Evolutionary conservation across 208 protist genomes (phyloP).

Genomic region (Acanthamoeba polyphaga): DNA sequence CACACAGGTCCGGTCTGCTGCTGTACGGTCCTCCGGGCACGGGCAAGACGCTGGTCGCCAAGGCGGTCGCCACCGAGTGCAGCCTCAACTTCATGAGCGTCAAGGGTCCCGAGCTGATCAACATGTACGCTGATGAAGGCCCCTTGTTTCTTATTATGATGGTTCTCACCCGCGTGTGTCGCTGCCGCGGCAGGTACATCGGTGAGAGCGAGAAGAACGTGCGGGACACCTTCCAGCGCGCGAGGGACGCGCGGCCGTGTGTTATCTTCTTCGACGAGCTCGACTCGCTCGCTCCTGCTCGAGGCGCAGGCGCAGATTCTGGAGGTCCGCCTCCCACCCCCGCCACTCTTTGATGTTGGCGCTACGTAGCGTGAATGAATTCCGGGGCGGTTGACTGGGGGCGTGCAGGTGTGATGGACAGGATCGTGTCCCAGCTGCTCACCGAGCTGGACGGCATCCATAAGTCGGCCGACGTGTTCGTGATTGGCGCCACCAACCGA

Average conservation of each 20-base stretch:
- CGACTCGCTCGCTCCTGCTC: constrained; percentile 89
- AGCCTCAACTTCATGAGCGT: constrained; percentile 88
- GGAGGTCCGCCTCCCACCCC: constrained; percentile 37
- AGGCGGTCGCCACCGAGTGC: constrained; percentile 89
- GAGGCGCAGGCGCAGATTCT: constrained; percentile 87
- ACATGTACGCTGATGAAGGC: constrained; percentile 79
- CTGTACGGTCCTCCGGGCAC: constrained; percentile 60
- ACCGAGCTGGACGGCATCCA: constrained; percentile 91
- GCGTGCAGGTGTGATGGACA: constrained; percentile 86
- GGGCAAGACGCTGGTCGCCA: constrained; percentile 91
- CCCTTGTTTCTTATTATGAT: not conserved
- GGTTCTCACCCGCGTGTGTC: not conserved
- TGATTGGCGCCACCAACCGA: constrained; percentile 91
- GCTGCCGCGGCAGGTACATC: constrained; percentile 82
- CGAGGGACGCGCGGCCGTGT: constrained; percentile 87
- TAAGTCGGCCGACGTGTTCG: constrained; percentile 83
- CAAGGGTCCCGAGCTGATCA: constrained; percentile 91
- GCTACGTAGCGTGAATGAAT: too few species aligned
- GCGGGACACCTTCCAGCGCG: constrained; percentile 88
- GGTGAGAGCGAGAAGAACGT: constrained; percentile 92
- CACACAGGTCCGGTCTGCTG: constrained; percentile 68
- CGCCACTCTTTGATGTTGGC: too few species aligned
- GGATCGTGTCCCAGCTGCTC: constrained; percentile 91
- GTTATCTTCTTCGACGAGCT: constrained; percentile 93
- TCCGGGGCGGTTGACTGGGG: too few species aligned